These are phyloP conservation scores for Geotrichum candidum DNA, from an alignment of 1,139 yeast genomes.

Conservation along the genomic window DNA sequence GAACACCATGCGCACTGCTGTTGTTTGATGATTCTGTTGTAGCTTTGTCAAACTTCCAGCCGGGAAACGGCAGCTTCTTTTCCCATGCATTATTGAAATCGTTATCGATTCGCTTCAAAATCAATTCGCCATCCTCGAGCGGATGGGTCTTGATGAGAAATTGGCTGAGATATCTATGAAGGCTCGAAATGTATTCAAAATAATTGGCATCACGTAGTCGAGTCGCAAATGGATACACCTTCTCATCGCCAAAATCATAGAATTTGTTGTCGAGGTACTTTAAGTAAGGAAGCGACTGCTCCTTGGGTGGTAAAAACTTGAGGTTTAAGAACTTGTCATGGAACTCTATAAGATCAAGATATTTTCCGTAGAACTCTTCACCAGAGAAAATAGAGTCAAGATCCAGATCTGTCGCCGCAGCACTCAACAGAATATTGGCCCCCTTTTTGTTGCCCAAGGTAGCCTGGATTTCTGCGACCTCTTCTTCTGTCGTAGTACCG, in stretches of 20 bases:
- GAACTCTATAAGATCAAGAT: constrained; percentile 49
- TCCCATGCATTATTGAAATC: constrained; percentile 35
- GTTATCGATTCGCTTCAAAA: constrained; percentile 34
- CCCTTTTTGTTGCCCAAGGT: constrained; percentile 3
- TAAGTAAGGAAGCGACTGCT: constrained; percentile 39
- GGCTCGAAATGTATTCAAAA: constrained; percentile 39
- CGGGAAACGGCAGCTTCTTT: constrained; percentile 22
- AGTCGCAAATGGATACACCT: constrained; percentile 20
- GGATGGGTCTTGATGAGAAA: constrained; percentile 50
- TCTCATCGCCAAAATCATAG: constrained; percentile 38
- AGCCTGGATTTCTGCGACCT: constrained; percentile 23
- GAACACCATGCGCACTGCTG: background rate
- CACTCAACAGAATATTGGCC: constrained; percentile 23
- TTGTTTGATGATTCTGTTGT: constrained; percentile 30
- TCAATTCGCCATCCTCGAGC: constrained; percentile 39
- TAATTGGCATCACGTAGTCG: constrained; percentile 37
- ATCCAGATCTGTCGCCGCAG: constrained; percentile 45
- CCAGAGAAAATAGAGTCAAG: constrained; percentile 48
- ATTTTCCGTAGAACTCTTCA: constrained; percentile 61
- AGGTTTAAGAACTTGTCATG: constrained; percentile 51
- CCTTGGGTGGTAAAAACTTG: constrained; percentile 21
- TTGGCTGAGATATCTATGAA: constrained; percentile 43
- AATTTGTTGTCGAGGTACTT: constrained; percentile 46
- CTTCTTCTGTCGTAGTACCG: constrained; percentile 12
- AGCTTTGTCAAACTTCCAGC: constrained; percentile 23